Evolutionary conservation across 805 yeast species (phyloP), one percentile per base, ranked within the genome.

Genomic region (Candida mattraensis): DNA sequence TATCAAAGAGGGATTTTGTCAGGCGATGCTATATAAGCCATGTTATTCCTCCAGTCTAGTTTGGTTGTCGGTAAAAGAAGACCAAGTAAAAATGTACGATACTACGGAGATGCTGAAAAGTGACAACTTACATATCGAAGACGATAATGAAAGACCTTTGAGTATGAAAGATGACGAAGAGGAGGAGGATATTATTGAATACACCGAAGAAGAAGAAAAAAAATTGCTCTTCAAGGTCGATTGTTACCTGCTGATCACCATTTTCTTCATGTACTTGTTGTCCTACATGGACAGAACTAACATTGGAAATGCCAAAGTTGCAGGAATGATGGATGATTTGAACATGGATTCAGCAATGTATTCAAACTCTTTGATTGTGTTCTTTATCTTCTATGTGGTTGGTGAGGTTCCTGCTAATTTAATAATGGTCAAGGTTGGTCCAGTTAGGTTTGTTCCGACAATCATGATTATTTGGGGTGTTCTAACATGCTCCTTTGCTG

Each of bases 211-310:
- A 15, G 56, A 48, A 27, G 50, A 48, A 25, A 39, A 28, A 14
- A 38, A 21, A 17, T 32, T 41, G 8, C 27, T 39, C 11, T 24
- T 37, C 22, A 50, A 48, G 24, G 24, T 48, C 5, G 56, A 51
- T 24, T 31, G 40, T 15, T 35, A 37, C 15, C 26, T 51, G 10
- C 24, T 48, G 18, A 41, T 30, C 23, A 41, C 51, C 37, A 18
- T 40, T 30, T 41, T 47, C 23, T 40, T 40, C 30, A 54, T 70
- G 30, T 74, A 72, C 48, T 63, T 74, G 31, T 55, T 70, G 29
- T 68, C 77, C 3, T 66, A 66, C 35, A 57, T 77, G 44, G 83
- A 77, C 54, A 66, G 75, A 39, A 70, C 80, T 8, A 77, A 76
- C 48, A 74, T 77, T 34, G 82, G 42, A 5, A 41, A 41, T 27